Evolutionary conservation across 345 rosid species (phyloP).

Genomic region (Xanthoceras sorbifolium): DNA sequence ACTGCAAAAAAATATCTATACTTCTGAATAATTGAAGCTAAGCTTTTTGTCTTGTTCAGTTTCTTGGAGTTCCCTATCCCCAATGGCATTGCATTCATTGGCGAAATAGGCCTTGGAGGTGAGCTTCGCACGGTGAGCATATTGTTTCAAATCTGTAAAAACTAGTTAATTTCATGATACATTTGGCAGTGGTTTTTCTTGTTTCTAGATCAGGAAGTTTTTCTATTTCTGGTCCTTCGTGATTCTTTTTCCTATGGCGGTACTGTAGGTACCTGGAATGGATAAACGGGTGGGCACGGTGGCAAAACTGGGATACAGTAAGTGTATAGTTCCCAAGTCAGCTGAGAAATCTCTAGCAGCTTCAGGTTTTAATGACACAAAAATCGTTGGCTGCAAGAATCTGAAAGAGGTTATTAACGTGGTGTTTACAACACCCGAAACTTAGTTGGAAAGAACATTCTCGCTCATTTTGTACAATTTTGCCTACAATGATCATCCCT

Average conservation of each 20-base stretch:
- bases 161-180: neutral
- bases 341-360: slow-evolving; percentile 47
- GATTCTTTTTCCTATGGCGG: neutral
- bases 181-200: neutral
- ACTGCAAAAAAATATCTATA: neutral
- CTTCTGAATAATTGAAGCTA: neutral
- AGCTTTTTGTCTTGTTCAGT: slow-evolving; percentile 42
- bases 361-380: slow-evolving; percentile 38
- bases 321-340: slow-evolving; percentile 72
- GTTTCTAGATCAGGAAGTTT: neutral
- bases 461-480: neutral
- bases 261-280: slow-evolving; percentile 70
- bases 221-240: neutral
- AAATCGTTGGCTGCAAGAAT: slow-evolving; percentile 68
- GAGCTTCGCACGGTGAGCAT: slow-evolving; percentile 74
- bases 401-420: slow-evolving; percentile 67
- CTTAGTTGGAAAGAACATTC: slow-evolving; percentile 12
- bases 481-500: neutral
- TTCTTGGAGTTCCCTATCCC: slow-evolving; percentile 95
- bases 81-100: slow-evolving; percentile 71
- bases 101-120: slow-evolving; percentile 87
- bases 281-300: slow-evolving; percentile 74
- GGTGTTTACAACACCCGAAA: slow-evolving; percentile 43
- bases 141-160: neutral
- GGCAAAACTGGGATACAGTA: slow-evolving; percentile 75